A percentile compares a stretch with the other conserved stretches of the same genome.
Evolutionary conservation across 192 early-diverging fungal genomes (phyloP).

Genomic region (Spizellomyces punctatus): DNA sequence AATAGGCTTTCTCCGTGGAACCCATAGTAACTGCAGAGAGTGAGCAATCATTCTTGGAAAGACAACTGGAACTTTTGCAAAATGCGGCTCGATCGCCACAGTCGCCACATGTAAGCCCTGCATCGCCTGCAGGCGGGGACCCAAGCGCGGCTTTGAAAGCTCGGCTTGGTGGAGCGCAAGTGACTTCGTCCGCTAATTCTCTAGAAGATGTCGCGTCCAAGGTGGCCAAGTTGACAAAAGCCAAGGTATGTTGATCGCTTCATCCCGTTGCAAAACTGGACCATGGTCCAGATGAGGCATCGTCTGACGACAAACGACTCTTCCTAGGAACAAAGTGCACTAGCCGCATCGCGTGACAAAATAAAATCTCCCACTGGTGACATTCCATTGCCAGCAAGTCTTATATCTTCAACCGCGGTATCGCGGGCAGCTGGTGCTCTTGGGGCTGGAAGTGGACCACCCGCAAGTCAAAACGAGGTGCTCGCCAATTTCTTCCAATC

Average conservation of each 20-base stretch:
- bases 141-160: slow-evolving; percentile 28
- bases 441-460: slow-evolving; percentile 3
- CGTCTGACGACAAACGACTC: neutral
- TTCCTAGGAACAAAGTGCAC: neutral
- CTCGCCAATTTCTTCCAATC: slow-evolving; percentile 90
- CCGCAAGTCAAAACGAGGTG: slow-evolving; percentile 63
- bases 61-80: slow-evolving; percentile 72
- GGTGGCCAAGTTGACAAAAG: slow-evolving; percentile 34
- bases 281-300: neutral
- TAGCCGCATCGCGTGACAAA: neutral
- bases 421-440: slow-evolving; percentile 16
- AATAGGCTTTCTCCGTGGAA: slow-evolving; percentile 62
- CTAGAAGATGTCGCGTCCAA: slow-evolving; percentile 45
- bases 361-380: neutral
- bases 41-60: slow-evolving; percentile 86
- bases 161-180: neutral
- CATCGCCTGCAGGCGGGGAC: slow-evolving; percentile 31
- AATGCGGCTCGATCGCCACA: slow-evolving; percentile 7
- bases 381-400: neutral
- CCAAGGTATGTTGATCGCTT: slow-evolving; percentile 27
- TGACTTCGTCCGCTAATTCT: neutral
- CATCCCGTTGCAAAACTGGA: neutral
- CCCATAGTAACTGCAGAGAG: slow-evolving; percentile 76
- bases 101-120: slow-evolving; percentile 1
- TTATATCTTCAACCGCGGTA: slow-evolving; percentile 9